phyloP scores from a whole-genome alignment of 495 filamentous ascomycete genomes.

The Aspergillus egyptiacus region DNA sequence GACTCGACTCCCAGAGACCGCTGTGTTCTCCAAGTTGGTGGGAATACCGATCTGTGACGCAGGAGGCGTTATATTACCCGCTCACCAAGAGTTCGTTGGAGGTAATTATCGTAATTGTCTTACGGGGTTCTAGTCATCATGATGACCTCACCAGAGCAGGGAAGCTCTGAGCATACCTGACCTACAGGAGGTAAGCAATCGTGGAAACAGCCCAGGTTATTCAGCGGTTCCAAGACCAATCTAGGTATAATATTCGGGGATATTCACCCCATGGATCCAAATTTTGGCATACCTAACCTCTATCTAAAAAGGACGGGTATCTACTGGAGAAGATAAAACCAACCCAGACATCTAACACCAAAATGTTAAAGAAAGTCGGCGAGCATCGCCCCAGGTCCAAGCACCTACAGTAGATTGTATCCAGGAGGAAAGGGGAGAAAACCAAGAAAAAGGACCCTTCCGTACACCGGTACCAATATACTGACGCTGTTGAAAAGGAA shows the following conservation, averaged over 20 bases:
- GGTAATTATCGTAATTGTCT: constrained; percentile 7
- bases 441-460: too few relatives aligned
- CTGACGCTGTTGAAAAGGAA: not conserved
- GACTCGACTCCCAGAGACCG: too few relatives aligned
- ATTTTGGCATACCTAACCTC: not conserved
- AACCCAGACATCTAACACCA: not conserved
- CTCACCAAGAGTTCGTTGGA: not conserved
- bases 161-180: too few relatives aligned
- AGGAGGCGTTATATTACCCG: constrained; percentile 9
- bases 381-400: too few relatives aligned
- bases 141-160: constrained; percentile 21
- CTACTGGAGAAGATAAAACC: not conserved
- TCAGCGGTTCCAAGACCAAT: not conserved
- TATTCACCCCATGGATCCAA: not conserved
- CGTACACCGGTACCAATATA: not conserved
- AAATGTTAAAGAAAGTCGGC: not conserved
- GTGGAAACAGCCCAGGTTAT: constrained; percentile 5
- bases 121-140: constrained; percentile 1
- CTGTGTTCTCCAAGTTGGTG: too few relatives aligned
- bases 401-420: too few relatives aligned
- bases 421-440: too few relatives aligned
- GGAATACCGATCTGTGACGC: constrained; percentile 13
- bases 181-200: too few relatives aligned
- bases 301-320: constrained; percentile 7
- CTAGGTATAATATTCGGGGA: not conserved